Evolutionary conservation across 306 rosid species (phyloP).

Genomic region (Rubus parviflorus): DNA sequence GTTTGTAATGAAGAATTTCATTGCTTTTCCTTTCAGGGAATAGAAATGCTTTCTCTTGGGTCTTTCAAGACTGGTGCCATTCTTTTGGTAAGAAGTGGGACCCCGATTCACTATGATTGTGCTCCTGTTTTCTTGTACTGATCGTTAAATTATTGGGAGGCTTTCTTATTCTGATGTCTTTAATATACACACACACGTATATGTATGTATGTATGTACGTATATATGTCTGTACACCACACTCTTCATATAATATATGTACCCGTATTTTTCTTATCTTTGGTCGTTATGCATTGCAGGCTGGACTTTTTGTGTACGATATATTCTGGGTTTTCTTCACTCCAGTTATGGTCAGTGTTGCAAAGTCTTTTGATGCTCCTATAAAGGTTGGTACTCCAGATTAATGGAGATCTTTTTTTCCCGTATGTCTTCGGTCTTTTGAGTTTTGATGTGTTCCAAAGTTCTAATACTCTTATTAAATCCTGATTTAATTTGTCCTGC

Average conservation of each 20-base stretch:
- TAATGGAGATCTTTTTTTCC: background rate
- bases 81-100: conserved; percentile 70
- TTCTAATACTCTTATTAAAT: conserved; percentile 20
- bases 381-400: conserved; percentile 65
- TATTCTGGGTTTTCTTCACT: conserved; percentile 99
- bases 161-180: background rate
- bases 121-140: background rate
- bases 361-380: conserved; percentile 98
- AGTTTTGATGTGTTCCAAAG: background rate
- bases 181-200: background rate
- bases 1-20: background rate
- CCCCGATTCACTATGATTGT: background rate
- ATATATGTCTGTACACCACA: too few relatives aligned
- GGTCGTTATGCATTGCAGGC: conserved; percentile 49
- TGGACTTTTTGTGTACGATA: conserved; percentile 93
- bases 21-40: conserved; percentile 64
- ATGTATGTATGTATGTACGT: background rate
- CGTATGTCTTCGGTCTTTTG: background rate
- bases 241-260: background rate
- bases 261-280: background rate
- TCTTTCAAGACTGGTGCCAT: conserved; percentile 98
- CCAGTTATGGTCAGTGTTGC: conserved; percentile 99
- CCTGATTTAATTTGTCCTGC: conserved; percentile 29
- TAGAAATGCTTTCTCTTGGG: conserved; percentile 99
- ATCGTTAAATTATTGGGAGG: background rate